phyloP scores from a whole-genome alignment of 768 basidiomycete species.

The Leucosporidium yakuticum region DNA sequence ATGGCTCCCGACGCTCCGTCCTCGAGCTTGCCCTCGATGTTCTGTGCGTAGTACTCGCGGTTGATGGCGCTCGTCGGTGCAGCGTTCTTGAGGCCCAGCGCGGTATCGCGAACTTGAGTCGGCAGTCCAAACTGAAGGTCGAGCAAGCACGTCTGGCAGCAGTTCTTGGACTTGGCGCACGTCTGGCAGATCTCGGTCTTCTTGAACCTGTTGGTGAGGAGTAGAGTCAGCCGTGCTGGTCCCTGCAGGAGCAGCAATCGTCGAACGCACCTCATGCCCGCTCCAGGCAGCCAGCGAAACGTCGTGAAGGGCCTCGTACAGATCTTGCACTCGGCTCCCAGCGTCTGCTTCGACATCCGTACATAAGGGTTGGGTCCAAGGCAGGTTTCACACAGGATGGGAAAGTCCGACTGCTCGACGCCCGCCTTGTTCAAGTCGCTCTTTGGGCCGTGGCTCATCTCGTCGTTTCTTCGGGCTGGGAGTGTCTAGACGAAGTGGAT shows the following conservation, averaged over 20 bases:
- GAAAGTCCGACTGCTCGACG: conserved; percentile 83
- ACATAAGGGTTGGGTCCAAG: conserved; percentile 56
- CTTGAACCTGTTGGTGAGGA: conserved; percentile 64
- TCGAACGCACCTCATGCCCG: conserved; percentile 56
- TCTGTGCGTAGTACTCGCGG: conserved; percentile 88
- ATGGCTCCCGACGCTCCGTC: conserved; percentile 34
- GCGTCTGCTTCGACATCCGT: conserved; percentile 97
- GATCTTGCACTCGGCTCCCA: conserved; percentile 90
- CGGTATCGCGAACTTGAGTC: conserved; percentile 94
- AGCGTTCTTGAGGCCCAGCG: conserved; percentile 68
- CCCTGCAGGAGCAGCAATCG: no score
- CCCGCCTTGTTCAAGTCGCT: conserved; percentile 85
- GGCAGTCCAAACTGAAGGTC: conserved; percentile 95
- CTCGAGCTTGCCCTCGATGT: conserved; percentile 50
- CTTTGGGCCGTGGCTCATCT: no score
- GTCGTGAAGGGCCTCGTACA: conserved; percentile 85
- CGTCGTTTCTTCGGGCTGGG: no score
- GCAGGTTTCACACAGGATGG: conserved; percentile 91
- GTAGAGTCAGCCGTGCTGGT: no score
- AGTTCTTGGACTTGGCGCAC: conserved; percentile 66
- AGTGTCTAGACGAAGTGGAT: not conserved
- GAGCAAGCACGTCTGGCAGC: conserved; percentile 93
- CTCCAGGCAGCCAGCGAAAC: conserved; percentile 96
- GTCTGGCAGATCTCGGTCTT: conserved; percentile 96
- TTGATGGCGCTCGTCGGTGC: conserved; percentile 98